A percentile compares a stretch with the other conserved stretches of the same genome.
These are phyloP conservation scores for Blastocystis sp. DNA, from an alignment of 352 stramenopile species.

Conservation along the genomic window DNA sequence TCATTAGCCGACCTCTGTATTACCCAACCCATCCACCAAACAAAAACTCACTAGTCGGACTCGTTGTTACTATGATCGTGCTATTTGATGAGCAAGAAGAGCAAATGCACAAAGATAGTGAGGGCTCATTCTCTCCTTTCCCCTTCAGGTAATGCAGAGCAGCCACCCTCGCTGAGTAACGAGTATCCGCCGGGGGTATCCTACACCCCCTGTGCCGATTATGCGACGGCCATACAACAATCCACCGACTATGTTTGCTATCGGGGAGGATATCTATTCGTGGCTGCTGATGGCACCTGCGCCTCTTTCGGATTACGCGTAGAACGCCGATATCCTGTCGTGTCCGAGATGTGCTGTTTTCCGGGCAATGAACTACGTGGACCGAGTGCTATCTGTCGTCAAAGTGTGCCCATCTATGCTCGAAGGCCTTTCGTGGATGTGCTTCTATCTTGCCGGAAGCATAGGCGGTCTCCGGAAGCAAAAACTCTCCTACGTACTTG, in stretches of 20 bases:
- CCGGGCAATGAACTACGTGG: constrained; percentile 15
- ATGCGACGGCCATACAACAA: constrained; percentile 1
- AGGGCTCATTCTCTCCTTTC: not conserved
- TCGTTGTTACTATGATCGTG: not conserved
- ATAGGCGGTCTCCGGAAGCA: not conserved
- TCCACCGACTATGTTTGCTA: not conserved
- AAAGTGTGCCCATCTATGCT: not conserved
- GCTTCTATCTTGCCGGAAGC: constrained; percentile 22
- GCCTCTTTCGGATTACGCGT: not conserved
- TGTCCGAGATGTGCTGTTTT: constrained; percentile 35
- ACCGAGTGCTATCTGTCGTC: not conserved
- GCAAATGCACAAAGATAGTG: not conserved
- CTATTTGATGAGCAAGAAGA: constrained; percentile 24
- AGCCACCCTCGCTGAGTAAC: not conserved
- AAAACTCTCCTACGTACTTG: not conserved
- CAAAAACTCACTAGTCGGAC: too few species aligned
- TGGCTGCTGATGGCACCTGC: not conserved
- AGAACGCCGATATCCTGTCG: not conserved
- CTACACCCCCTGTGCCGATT: not conserved
- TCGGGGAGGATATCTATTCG: constrained; percentile 1
- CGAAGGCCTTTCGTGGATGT: constrained; percentile 34
- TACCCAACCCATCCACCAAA: too few species aligned
- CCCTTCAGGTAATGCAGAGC: not conserved
- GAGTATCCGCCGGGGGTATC: not conserved
- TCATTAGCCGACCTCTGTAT: too few species aligned